Base-by-base conservation (phyloP, 23 red algal genomes). In the Cyanidioschyzon merolae region DNA sequence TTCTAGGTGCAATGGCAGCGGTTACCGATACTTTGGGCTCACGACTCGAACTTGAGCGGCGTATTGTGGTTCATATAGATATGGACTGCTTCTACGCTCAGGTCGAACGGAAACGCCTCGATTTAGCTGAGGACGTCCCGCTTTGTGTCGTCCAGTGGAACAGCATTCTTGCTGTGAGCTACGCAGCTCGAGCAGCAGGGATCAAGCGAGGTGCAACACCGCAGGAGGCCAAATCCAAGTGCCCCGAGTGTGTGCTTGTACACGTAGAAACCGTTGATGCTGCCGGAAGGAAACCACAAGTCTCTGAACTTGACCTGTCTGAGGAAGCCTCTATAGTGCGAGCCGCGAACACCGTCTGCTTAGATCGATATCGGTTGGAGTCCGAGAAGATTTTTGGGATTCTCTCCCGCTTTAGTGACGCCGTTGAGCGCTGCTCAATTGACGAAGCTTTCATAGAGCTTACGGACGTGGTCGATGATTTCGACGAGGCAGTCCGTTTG, bases 361-460 rank as follows among this genome's bases (percentile, higher is more conserved):
- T 98, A 1, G 85, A 83, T 31, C 58, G 88, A 37, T 98, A 98
- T 86, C 84, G 94, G 24, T 57, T 75, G 0, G 92, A 87, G 51
- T 90, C 87, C 26, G 54, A 77, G 17, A 50, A 68, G 54, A 79
- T 96, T 24, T 90, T 96, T 75, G 24, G 68, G 3, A 75, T 83
- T 1, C 82, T 96, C 17, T 57, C 78, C 27, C 35, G 58, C 16
- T 76, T 59, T n/a, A 1, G 63, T 37, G 87, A 82, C 24, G 39
- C 21, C 0, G 39, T 90, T 21, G 88, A 98, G 76, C 68, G 89
- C 2, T 88, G 88, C 1, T 82, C 75, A 30, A 90, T 98, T 39
- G 94, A 98, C 58, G 94, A 98, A 77, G 94, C 88, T 0, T 98
- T 83, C 27, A 71, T 98, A n/a, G 94, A 98, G 58, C 67, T 98